A percentile compares a stretch with the other conserved stretches of the same genome.
Conservation (phyloP, 1,284 basidiomycete species). For the Trichosporon coremiiforme region DNA sequence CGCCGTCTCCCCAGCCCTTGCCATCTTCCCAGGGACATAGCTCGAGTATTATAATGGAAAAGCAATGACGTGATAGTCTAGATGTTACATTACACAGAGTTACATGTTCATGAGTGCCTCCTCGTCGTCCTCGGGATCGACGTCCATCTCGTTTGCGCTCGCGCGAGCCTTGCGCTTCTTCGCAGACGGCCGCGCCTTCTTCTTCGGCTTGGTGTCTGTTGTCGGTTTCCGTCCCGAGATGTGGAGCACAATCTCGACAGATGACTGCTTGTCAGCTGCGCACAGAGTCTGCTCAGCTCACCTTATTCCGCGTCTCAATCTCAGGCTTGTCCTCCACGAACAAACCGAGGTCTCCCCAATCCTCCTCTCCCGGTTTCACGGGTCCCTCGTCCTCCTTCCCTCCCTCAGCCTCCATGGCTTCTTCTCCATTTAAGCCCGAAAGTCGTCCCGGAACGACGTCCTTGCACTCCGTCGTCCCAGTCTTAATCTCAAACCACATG, state of each 20-base stretch:
- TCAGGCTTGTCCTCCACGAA: constrained; percentile 4
- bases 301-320: constrained; percentile 10
- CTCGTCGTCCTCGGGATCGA: constrained; percentile 11
- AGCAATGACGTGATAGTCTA: neutral
- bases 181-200: constrained; percentile 8
- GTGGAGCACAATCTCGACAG: constrained; percentile 12
- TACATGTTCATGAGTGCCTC: constrained; percentile 18
- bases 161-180: constrained; percentile 10
- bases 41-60: no score
- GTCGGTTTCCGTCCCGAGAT: constrained; percentile 14
- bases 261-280: constrained; percentile 8
- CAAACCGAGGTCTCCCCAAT: constrained; percentile 10
- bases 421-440: neutral
- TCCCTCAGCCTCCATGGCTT: neutral
- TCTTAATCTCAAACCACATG: constrained; percentile 71
- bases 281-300: neutral
- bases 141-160: neutral
- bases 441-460: constrained; percentile 65
- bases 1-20: no score
- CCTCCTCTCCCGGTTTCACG: neutral
- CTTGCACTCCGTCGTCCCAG: constrained; percentile 73
- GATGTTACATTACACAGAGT: constrained; percentile 12
- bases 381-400: neutral
- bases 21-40: no score
- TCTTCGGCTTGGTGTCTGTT: neutral